Percentiles rank a stretch among this genome's conserved stretches.
Evolutionary conservation across 2,329 filamentous ascomycete genomes (phyloP).

Genomic region (Aspergillus puulaauensis): DNA sequence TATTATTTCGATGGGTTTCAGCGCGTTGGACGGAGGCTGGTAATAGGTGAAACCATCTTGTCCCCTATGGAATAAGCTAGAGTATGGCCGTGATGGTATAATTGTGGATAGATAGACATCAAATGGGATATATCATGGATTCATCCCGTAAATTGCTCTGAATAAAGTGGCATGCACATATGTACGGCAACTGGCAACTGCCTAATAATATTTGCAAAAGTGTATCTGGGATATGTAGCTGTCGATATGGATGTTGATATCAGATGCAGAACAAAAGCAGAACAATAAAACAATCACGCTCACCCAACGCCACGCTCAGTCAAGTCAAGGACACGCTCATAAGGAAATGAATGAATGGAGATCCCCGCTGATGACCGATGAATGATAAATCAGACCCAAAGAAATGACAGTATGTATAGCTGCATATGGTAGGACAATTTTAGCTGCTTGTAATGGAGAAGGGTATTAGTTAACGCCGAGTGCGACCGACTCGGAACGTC

Average conservation of each 20-base stretch:
- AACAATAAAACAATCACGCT: conserved; percentile 5
- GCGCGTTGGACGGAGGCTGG: no score
- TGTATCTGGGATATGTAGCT: background rate
- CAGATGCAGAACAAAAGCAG: background rate
- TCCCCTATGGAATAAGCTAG: no score
- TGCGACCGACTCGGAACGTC: conserved; percentile 18
- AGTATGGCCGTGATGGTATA: no score
- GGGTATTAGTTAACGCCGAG: conserved; percentile 2
- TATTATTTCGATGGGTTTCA: no score
- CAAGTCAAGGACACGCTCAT: conserved; percentile 18
- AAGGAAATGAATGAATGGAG: conserved; percentile 10
- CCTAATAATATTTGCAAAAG: background rate
- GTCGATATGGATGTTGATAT: background rate
- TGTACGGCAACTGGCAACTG: no score
- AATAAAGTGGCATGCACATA: no score
- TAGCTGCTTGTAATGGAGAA: no score
- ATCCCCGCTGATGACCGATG: background rate
- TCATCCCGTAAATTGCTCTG: no score
- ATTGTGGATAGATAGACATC: no score
- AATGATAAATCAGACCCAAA: conserved; percentile 7
- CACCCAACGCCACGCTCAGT: conserved; percentile 24
- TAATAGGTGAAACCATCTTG: no score
- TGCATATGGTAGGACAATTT: no score
- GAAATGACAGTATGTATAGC: conserved; percentile 2
- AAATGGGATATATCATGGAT: no score